Conservation (phyloP, 768 basidiomycete genomes). For the Boletus coccyginus region DNA sequence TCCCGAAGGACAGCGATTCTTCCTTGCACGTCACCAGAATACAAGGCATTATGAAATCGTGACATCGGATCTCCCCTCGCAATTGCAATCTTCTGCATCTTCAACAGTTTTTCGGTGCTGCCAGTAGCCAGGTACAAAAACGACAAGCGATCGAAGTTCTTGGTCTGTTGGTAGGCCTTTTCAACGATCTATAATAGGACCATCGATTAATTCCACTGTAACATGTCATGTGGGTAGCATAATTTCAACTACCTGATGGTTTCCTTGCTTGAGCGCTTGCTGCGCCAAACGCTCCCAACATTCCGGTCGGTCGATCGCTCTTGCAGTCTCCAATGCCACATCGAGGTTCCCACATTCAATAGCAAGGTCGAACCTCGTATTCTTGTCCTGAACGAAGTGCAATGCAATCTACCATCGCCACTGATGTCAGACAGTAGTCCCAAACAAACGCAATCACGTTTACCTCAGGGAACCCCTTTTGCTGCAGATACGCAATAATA, state of each 20-base stretch:
- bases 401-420: conserved; percentile 71
- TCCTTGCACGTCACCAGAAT: conserved; percentile 84
- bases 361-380: conserved; percentile 94
- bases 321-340: conserved; percentile 93
- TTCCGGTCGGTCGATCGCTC: conserved; percentile 81
- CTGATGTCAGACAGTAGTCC: background rate
- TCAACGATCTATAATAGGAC: conserved; percentile 73
- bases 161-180: conserved; percentile 96
- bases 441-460: background rate
- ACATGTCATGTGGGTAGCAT: background rate
- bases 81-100: conserved; percentile 98
- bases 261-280: conserved; percentile 96
- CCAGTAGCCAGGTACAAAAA: conserved; percentile 96
- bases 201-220: background rate
- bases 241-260: conserved; percentile 69
- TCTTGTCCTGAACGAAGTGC: conserved; percentile 98
- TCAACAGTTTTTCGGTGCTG: conserved; percentile 87
- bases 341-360: conserved; percentile 98
- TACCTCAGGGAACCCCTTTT: conserved; percentile 98
- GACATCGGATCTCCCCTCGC: conserved; percentile 97
- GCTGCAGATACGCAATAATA: conserved; percentile 95
- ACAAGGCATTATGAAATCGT: conserved; percentile 96
- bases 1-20: conserved; percentile 87
- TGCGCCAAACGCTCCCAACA: conserved; percentile 93
- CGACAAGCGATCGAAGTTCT: conserved; percentile 96